Evolutionary conservation across 2,329 filamentous ascomycete genomes (phyloP).

Genomic region (Scedosporium minutisporum): DNA sequence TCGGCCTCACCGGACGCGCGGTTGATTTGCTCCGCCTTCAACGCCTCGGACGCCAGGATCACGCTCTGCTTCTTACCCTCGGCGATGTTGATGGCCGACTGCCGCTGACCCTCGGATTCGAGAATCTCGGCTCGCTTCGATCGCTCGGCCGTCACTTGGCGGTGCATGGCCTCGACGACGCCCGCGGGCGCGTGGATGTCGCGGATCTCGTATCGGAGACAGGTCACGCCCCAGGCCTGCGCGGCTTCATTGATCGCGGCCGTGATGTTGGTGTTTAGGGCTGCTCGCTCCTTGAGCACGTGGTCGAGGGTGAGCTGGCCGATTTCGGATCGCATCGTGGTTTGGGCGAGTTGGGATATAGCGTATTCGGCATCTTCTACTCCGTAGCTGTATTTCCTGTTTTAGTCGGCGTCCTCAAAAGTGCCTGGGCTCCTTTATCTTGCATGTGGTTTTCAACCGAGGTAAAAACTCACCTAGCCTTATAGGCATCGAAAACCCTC

Average conservation of each 20-base stretch:
- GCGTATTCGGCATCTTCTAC: constrained; percentile 98
- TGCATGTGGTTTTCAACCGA: background rate
- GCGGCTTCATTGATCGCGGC: constrained; percentile 96
- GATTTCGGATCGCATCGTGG: constrained; percentile 97
- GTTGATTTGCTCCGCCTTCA: constrained; percentile 88
- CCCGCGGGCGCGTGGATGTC: constrained; percentile 93
- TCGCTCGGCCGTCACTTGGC: constrained; percentile 92
- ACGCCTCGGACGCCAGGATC: constrained; percentile 87
- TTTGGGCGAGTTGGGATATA: constrained; percentile 95
- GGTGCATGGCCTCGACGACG: constrained; percentile 96
- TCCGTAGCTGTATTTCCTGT: constrained; percentile 60
- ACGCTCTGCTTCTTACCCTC: constrained; percentile 96
- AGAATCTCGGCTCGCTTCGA: constrained; percentile 97
- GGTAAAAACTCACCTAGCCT: constrained; percentile 61
- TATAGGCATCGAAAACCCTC: constrained; percentile 94
- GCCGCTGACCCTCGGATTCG: constrained; percentile 91
- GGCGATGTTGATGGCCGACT: constrained; percentile 97
- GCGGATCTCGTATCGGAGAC: constrained; percentile 92
- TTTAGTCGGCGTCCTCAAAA: background rate
- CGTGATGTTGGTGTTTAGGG: constrained; percentile 97
- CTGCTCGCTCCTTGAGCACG: constrained; percentile 91
- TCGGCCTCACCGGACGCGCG: constrained; percentile 85
- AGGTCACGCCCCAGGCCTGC: constrained; percentile 92
- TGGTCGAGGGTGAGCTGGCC: constrained; percentile 94
- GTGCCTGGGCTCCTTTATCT: too few relatives aligned